phyloP scores from a whole-genome alignment of 176 grass and related monocot genomes.

The Juncus effusus region DNA sequence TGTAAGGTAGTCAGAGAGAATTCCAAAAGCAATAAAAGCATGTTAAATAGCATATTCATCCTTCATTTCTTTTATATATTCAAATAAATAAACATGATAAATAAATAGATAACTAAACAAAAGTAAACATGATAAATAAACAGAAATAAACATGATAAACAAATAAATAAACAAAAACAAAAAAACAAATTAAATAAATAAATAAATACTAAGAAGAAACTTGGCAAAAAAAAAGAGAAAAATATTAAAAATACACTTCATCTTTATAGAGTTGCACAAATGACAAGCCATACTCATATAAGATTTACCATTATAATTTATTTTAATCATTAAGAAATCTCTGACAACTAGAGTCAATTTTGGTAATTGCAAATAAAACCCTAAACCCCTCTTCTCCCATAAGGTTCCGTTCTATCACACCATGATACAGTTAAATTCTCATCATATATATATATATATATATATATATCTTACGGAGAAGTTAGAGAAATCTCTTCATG shows the following conservation, averaged over 20 bases:
- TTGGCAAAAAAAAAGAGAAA: conserved; percentile 7
- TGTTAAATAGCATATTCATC: conserved; percentile 76
- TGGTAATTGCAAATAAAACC: conserved; percentile 40
- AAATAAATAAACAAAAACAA: neutral
- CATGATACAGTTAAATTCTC: conserved; percentile 39
- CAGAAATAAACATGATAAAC: neutral
- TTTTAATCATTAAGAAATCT: conserved; percentile 77
- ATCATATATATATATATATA: too few relatives aligned
- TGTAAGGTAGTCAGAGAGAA: conserved; percentile 41
- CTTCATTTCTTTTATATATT: conserved; percentile 39
- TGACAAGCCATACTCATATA: conserved; percentile 45
- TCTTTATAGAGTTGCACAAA: conserved; percentile 85
- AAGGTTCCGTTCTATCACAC: conserved; percentile 37
- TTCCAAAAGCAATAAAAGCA: conserved; percentile 77
- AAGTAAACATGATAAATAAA: neutral
- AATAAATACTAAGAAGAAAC: neutral
- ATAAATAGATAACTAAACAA: too few relatives aligned
- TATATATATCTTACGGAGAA: conserved; percentile 44
- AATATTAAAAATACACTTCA: conserved; percentile 47
- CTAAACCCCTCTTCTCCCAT: conserved; percentile 27
- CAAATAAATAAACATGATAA: conserved; percentile 11
- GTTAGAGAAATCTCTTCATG: conserved; percentile 45
- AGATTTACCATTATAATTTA: conserved; percentile 45
- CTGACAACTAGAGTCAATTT: conserved; percentile 50
- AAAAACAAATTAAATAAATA: conserved; percentile 20